A percentile compares a stretch with the other conserved stretches of the same genome.
phyloP scores from a whole-genome alignment of 1,284 basidiomycete genomes.

The Fistulinella staudtii region DNA sequence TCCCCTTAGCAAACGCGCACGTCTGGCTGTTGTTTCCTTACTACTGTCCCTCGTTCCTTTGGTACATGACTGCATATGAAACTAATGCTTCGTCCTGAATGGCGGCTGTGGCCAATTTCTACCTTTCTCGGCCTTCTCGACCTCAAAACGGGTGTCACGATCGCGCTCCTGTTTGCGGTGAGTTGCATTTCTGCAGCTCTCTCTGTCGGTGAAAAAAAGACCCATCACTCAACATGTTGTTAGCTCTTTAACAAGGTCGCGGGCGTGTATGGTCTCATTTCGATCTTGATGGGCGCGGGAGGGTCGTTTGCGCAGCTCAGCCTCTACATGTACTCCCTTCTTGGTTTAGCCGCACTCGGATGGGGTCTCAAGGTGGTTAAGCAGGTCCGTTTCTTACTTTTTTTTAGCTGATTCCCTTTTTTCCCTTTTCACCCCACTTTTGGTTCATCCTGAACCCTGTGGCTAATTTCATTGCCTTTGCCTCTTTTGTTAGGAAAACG shows the following conservation, averaged over 20 bases:
- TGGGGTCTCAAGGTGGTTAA: slow-evolving; percentile 89
- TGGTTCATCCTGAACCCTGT: too few relatives aligned
- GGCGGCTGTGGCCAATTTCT: slow-evolving; percentile 72
- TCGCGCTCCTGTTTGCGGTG: slow-evolving; percentile 85
- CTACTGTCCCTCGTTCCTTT: slow-evolving; percentile 7
- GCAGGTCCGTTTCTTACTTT: slow-evolving; percentile 52
- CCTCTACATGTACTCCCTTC: slow-evolving; percentile 89
- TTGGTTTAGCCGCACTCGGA: slow-evolving; percentile 74
- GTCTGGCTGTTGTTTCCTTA: background rate
- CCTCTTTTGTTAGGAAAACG: slow-evolving; percentile 65
- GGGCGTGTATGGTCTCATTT: slow-evolving; percentile 93
- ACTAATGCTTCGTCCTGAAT: slow-evolving; percentile 74
- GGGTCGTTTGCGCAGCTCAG: slow-evolving; percentile 88
- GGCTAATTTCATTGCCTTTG: background rate
- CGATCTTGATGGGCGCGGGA: slow-evolving; percentile 80
- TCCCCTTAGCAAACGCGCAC: background rate
- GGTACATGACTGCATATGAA: slow-evolving; percentile 53
- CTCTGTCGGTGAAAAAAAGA: background rate
- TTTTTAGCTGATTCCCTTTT: background rate
- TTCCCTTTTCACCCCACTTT: background rate
- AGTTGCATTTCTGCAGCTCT: slow-evolving; percentile 28
- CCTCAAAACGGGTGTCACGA: slow-evolving; percentile 84
- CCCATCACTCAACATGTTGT: slow-evolving; percentile 6
- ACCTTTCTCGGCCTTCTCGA: slow-evolving; percentile 84
- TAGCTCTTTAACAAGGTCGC: slow-evolving; percentile 97